phyloP scores from a whole-genome alignment of 768 basidiomycete species.

The Hebeloma cylindrosporum region DNA sequence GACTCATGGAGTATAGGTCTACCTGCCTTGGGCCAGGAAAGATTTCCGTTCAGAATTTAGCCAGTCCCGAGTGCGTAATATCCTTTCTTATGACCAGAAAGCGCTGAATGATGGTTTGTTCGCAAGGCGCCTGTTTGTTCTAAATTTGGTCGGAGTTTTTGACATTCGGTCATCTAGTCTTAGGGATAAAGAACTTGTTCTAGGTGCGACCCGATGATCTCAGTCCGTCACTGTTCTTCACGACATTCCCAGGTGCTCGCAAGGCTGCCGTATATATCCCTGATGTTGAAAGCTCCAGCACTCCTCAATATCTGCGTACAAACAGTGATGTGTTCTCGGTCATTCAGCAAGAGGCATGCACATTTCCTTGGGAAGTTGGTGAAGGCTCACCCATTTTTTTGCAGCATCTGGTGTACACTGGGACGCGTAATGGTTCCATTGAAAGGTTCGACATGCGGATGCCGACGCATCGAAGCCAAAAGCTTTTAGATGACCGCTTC shows the following conservation, averaged over 20 bases:
- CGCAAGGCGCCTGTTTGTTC: slow-evolving; percentile 34
- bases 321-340: slow-evolving; percentile 65
- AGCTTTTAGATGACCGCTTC: slow-evolving; percentile 42
- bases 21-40: slow-evolving; percentile 58
- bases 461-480: slow-evolving; percentile 33
- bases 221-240: slow-evolving; percentile 2
- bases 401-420: slow-evolving; percentile 54
- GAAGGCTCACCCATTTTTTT: background rate
- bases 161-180: slow-evolving; percentile 63
- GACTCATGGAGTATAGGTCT: slow-evolving; percentile 37
- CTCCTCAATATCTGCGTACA: slow-evolving; percentile 45
- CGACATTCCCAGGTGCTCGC: slow-evolving; percentile 44
- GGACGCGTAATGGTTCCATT: slow-evolving; percentile 60
- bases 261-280: slow-evolving; percentile 50
- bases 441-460: slow-evolving; percentile 58
- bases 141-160: slow-evolving; percentile 40
- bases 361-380: background rate
- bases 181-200: slow-evolving; percentile 43
- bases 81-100: background rate
- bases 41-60: slow-evolving; percentile 48
- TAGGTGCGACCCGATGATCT: slow-evolving; percentile 41
- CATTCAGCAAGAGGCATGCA: slow-evolving; percentile 48
- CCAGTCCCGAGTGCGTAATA: slow-evolving; percentile 37
- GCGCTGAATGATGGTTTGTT: slow-evolving; percentile 7
- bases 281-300: slow-evolving; percentile 43